Evolutionary conservation across 148 eudicot species (phyloP), one percentile per base, ranked within the genome.

Genomic region (Simmondsia chinensis): DNA sequence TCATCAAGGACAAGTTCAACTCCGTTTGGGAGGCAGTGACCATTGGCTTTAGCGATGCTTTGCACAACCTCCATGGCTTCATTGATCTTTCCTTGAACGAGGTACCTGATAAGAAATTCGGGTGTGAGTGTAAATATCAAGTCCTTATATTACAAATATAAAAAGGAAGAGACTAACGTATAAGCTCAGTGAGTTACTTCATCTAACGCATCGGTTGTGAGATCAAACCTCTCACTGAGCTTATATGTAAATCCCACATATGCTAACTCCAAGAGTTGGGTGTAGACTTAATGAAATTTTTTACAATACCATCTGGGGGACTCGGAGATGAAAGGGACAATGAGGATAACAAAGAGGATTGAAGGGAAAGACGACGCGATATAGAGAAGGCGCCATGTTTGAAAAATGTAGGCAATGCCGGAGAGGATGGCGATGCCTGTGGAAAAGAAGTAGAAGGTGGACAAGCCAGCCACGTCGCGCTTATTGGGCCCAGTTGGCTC

Each of bases 271-370:
- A n/a, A n/a, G n/a, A n/a, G n/a, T n/a, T n/a, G n/a, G n/a, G n/a
- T n/a, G n/a, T n/a, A n/a, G n/a, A n/a, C n/a, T n/a, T n/a, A n/a
- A n/a, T n/a, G n/a, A n/a, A n/a, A n/a, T n/a, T n/a, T n/a, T n/a
- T n/a, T n/a, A n/a, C n/a, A n/a, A n/a, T n/a, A n/a, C 97, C 97
- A 89, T 4, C 95, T 61, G 13, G 97, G 97, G 31, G 97, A 89
- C 37, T 89, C 95, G 0, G 82, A 71, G 24, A 89, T 39, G 52
- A 88, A 88, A 0, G 97, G 97, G 10, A 79, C 28, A 28, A 84
- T 52, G 1, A 72, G 2, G 18, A 68, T 5, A 26, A 73, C 54
- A 56, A 77, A 89, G 20, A 81, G 61, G 15, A 84, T 20, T 2
- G 97, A 89, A 0, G 97, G 95, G 4, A 89, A 9, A 0, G 95